phyloP scores from a whole-genome alignment of 371 early-diverging fungal genomes.

The Chytridiales sp. region DNA sequence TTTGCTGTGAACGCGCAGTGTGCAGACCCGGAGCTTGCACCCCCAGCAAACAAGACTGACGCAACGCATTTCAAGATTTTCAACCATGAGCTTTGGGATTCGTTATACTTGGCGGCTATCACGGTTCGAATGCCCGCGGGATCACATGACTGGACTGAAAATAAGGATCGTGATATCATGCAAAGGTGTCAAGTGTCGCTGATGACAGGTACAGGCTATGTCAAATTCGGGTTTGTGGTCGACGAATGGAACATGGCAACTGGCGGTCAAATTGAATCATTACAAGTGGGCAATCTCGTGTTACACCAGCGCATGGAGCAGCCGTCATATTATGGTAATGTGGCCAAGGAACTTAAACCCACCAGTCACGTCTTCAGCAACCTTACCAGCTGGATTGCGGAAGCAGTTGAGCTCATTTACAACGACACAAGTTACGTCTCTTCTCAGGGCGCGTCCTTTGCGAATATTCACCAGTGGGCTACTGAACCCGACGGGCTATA shows the following conservation, averaged over 20 bases:
- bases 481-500: slow-evolving; percentile 13
- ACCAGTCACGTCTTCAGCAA: slow-evolving; percentile 9
- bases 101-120: no score
- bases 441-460: slow-evolving; percentile 17
- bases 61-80: no score
- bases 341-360: no score
- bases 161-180: neutral
- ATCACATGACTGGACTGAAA: neutral
- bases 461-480: slow-evolving; percentile 19
- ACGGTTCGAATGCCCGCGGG: no score
- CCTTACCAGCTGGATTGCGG: slow-evolving; percentile 15
- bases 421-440: slow-evolving; percentile 1
- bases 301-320: no score
- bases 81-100: no score
- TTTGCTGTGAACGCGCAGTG: slow-evolving; percentile 4
- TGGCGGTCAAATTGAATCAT: slow-evolving; percentile 8
- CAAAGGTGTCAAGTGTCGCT: slow-evolving; percentile 5
- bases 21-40: neutral
- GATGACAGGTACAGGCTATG: neutral
- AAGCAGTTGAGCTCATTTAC: slow-evolving; percentile 2
- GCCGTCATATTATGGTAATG: no score
- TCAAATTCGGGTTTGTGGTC: slow-evolving; percentile 5
- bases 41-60: slow-evolving; percentile 2
- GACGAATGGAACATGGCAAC: slow-evolving; percentile 25
- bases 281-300: no score